A percentile compares a stretch with the other conserved stretches of the same genome.
Conservation (phyloP, 345 rosid species). For the Sisymbrium altissimum region DNA sequence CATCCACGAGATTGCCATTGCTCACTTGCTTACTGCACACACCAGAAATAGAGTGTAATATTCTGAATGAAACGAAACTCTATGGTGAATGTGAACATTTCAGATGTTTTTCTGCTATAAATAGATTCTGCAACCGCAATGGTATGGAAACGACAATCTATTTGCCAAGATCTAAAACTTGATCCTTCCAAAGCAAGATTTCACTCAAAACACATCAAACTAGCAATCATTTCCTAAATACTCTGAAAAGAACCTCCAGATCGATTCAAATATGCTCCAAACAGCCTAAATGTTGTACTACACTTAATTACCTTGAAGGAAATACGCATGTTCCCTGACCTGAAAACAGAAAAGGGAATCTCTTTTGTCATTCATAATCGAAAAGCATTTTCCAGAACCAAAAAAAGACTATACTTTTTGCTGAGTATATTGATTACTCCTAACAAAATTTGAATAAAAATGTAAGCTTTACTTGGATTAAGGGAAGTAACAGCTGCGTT, state of each 20-base stretch:
- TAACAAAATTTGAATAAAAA: no score
- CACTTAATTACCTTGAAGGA: conserved; percentile 25
- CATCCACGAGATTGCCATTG: conserved; percentile 40
- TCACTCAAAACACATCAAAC: neutral
- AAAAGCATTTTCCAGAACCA: neutral
- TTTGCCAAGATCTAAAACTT: no score
- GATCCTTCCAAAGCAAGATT: no score
- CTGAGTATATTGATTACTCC: no score
- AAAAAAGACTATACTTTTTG: neutral
- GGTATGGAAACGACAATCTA: no score
- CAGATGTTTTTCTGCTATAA: neutral
- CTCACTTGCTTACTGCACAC: conserved; percentile 51
- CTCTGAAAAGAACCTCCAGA: neutral
- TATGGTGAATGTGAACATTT: neutral
- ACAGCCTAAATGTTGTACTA: neutral
- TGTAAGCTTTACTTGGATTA: conserved; percentile 63
- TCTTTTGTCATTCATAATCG: neutral
- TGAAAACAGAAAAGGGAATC: conserved; percentile 34
- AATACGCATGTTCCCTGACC: conserved; percentile 61
- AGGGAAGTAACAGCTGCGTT: conserved; percentile 66
- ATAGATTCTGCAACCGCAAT: no score
- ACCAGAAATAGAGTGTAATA: neutral
- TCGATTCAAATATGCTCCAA: neutral
- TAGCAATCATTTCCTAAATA: neutral
- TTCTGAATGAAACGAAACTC: neutral